Conservation (phyloP, 179 eudicot genomes). For the Patellifolia procumbens region DNA sequence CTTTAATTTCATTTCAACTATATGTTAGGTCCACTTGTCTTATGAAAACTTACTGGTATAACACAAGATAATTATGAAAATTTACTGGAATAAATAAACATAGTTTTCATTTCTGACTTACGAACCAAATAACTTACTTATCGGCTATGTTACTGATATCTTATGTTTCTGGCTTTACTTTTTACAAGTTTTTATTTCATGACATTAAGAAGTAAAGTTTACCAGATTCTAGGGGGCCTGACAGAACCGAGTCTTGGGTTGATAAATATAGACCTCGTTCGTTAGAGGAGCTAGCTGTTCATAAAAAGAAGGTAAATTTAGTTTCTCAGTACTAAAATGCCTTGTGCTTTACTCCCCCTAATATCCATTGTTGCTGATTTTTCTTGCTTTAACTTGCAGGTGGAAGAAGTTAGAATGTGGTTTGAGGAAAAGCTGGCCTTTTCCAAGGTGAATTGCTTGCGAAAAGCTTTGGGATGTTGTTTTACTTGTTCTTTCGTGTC, state of each 20-base stretch:
- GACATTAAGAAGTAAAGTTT: conserved; percentile 4
- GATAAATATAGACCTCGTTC: conserved; percentile 73
- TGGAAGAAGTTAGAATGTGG: conserved; percentile 89
- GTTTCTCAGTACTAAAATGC: not conserved
- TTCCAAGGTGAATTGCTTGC: conserved; percentile 45
- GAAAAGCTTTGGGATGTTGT: not conserved
- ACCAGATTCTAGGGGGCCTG: conserved; percentile 31
- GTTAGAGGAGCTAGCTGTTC: conserved; percentile 88
- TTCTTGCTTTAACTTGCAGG: conserved; percentile 46
- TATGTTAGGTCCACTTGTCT: not conserved
- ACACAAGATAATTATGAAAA: not conserved
- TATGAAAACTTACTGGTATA: not conserved
- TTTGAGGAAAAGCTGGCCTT: conserved; percentile 58
- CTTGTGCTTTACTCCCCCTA: not conserved
- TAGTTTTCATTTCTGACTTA: too few relatives aligned
- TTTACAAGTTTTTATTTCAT: conserved; percentile 5
- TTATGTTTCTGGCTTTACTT: not conserved
- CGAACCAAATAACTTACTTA: too few relatives aligned
- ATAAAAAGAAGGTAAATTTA: conserved; percentile 78
- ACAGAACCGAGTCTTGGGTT: conserved; percentile 66
- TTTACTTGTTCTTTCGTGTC: not conserved
- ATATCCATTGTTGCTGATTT: not conserved
- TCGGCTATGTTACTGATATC: too few relatives aligned
- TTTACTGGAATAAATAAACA: too few relatives aligned
- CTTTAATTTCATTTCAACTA: not conserved